Evolutionary conservation across 306 rosid genomes (phyloP).

Genomic region (Dryas drummondii): DNA sequence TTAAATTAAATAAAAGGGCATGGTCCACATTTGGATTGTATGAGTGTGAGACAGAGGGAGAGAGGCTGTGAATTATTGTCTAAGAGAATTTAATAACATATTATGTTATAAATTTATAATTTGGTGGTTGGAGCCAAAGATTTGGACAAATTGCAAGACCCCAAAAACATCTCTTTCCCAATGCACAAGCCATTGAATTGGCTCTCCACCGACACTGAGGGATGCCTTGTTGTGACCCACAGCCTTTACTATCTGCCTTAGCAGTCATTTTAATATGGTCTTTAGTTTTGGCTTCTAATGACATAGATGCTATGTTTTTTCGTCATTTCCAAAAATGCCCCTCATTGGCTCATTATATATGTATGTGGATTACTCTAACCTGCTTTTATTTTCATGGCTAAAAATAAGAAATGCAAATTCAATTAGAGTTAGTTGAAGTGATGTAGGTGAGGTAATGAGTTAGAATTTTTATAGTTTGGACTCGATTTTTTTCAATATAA

Average conservation of each 20-base stretch:
- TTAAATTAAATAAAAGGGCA: background rate
- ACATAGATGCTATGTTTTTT: background rate
- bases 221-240: conserved; percentile 5
- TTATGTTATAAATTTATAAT: background rate
- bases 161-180: conserved; percentile 7
- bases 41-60: background rate
- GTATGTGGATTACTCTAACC: too few species aligned
- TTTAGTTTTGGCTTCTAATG: background rate
- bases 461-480: too few species aligned
- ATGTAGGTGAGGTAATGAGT: too few species aligned
- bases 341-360: background rate
- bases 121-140: background rate
- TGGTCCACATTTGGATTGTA: background rate
- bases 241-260: background rate
- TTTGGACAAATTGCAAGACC: background rate
- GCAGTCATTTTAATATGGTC: background rate
- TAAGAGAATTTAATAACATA: conserved; percentile 2
- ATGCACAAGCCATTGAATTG: conserved; percentile 1
- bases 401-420: too few species aligned
- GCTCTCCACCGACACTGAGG: conserved; percentile 10
- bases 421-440: too few species aligned
- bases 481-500: too few species aligned
- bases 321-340: background rate
- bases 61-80: background rate
- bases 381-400: too few species aligned